Base-by-base conservation (phyloP, 2,329 filamentous ascomycete species). In the Ustulina deusta region DNA sequence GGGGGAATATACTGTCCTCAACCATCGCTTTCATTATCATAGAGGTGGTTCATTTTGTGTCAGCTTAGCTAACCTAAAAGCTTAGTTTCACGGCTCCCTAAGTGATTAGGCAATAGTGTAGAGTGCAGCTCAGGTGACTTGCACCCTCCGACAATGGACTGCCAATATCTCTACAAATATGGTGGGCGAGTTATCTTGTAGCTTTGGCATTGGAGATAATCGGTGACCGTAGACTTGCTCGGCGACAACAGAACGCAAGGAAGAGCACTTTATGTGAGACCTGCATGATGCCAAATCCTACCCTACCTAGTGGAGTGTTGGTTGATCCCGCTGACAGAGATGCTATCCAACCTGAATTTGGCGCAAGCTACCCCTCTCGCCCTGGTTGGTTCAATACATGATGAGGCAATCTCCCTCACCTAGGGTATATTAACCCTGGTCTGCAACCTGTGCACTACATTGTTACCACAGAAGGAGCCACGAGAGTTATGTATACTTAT, bases 321-420 rank as follows among this genome's bases (percentile, higher is more conserved):
- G 38, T 13, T 54, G 7, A 38, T 62, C 27, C 27, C 44, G 59
- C 62, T 58, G 54, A 49, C 48, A 56, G 36, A 59, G 48, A n/a
- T 57, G 48, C 40, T 64, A 17, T 52, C 17, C 56, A 61, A 13
- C 17, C 29, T 44, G 34, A 44, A 60, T 29, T 65, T 51, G 22
- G 42, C 27, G 40, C 20, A 32, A 52, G 34, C 32, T 68, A 56
- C 52, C 61, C 60, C 65, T 48, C 42, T 36, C 32, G 27, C 32
- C 9, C 34, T 36, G 42, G 55, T 52, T 56, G 32, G 32, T n/a
- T 58, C 20, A 42, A 51, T 42, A 49, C 25, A 34, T 22, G 27
- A 44, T 32, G 6, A 52, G 44, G n/a, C 51, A 61, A 61, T 68
- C 55, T 59, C 46, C 38, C 20, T 44, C 44, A 22, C 38, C 32